A percentile compares a stretch with the other conserved stretches of the same genome.
Evolutionary conservation across 495 filamentous ascomycete species (phyloP).

Genomic region (Umbilicaria muhlenbergii): DNA sequence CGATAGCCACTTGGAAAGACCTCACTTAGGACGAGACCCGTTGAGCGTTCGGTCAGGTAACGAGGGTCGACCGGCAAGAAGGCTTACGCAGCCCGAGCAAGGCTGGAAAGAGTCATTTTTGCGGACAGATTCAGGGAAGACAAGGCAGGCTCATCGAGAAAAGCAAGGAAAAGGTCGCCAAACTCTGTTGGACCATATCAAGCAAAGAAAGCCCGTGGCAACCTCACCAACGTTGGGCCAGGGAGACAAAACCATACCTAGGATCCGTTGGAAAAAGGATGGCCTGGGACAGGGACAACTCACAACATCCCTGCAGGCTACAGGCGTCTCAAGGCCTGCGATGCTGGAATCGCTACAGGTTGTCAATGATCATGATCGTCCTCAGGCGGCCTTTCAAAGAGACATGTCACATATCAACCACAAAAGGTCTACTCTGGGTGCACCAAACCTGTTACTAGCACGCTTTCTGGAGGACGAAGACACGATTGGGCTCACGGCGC

Average conservation of each 20-base stretch:
- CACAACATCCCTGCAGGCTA: neutral
- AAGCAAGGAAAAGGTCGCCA: too few relatives aligned
- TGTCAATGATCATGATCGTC: constrained; percentile 3
- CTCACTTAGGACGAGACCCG: too few relatives aligned
- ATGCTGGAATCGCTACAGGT: constrained; percentile 10
- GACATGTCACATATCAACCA: constrained; percentile 6
- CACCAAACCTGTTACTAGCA: neutral
- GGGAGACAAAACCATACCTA: neutral
- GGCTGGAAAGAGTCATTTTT: constrained; percentile 12
- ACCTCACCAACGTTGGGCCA: neutral
- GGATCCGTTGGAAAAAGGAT: neutral
- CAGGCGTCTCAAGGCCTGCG: constrained; percentile 10
- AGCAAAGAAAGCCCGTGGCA: too few relatives aligned
- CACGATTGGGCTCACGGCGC: too few relatives aligned
- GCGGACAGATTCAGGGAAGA: too few relatives aligned
- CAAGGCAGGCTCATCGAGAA: too few relatives aligned
- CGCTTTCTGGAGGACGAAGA: neutral
- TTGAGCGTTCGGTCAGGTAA: too few relatives aligned
- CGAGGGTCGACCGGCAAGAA: neutral
- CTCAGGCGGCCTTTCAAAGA: constrained; percentile 4
- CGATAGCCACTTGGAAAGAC: too few relatives aligned
- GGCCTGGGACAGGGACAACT: neutral
- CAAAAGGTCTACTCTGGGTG: neutral
- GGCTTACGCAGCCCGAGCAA: constrained; percentile 8
- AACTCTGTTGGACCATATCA: too few relatives aligned